Evolutionary conservation across 169 alveolate genomes (phyloP), one percentile per base, ranked within the genome.

Genomic region (Eimeria zaria): DNA sequence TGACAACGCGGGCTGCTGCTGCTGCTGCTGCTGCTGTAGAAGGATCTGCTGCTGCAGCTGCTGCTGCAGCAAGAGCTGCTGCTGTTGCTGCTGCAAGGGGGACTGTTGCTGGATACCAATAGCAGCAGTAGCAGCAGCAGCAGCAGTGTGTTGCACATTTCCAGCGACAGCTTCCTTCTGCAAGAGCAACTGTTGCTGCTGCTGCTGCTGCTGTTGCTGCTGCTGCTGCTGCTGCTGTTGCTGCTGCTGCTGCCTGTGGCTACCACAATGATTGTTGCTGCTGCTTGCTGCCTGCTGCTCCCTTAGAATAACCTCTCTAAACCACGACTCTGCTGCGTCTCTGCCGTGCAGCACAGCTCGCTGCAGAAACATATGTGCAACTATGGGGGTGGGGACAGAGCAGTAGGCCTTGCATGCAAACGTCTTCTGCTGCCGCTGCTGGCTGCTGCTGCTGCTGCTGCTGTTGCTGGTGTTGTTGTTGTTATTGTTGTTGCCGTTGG

Each of bases 191-290:
- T 33, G 84, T 39, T 33, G 84, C 53, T 41, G 58, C 24, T 74
- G 84, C 84, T 74, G 84, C 51, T 74, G 84, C 84, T 74, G 84
- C 51, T 74, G 84, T 39, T 74, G 84, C 53, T 74, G 84, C 84
- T 74, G 58, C 58, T 74, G 22, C 41, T 27, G 87, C 41, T 20
- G 55, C 87, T 74, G 55, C 87, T 33, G 55, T 48, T 74, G 55
- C 87, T 9, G 87, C 87, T 74, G 87, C 87, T 30, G 87, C 87
- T 30, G 87, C 30, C 53, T n/a, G n/a, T n/a, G n/a, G 87, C 41
- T 74, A 16, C 46, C 30, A 30, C 58, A 11, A 20, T 20, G 7
- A 9, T 20, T 67, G 30, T 30, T 24, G 78, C 39, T 67, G 78
- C n/a, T 67, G 78, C 39, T 11, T 24, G 39, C 78, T 11, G 78